Base-by-base conservation (phyloP, 1,284 basidiomycete species). In the Schizophyllum amplum region DNA sequence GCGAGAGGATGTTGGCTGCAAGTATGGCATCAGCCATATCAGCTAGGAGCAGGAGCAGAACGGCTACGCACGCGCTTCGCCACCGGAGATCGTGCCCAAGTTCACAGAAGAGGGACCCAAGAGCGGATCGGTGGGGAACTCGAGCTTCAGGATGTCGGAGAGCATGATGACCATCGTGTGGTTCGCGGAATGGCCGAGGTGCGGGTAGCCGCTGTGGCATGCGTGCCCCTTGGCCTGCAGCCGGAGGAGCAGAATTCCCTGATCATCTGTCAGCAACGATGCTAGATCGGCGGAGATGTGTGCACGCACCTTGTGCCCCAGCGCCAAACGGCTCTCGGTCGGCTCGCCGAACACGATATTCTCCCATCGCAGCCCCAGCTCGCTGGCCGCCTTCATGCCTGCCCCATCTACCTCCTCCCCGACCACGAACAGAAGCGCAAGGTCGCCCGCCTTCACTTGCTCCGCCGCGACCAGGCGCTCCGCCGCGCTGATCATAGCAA, bases 121-220 rank as follows among this genome's bases (percentile, higher is more conserved):
- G 15, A 54, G 24, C 4, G 42, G n/a, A 25, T 57, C 56, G 5
- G 21, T n/a, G 48, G 56, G 56, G 27, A 57, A 46, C 42, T 50
- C 52, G 20, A 57, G 33, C 26, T 54, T 46, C 22, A 57, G 26
- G 23, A 57, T n/a, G 24, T 57, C 42, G 23, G 49, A 27, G 17
- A 57, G 52, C 11, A 54, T 17, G 46, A 47, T 42, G 17, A 57
- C 49, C n/a, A 57, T 26, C 24, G 17, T n/a, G 23, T 57, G 56
- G 52, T 57, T 57, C 13, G 56, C 56, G 6, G 56, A 57, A n/a
- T 22, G 24, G 9, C 56, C 56, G 49, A 57, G 56, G 51, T 57
- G 52, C 21, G 56, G 56, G 51, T 57, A 57, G 47, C 56, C 56
- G 56, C 56, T 57, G 20, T 57, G 56, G 24, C 56, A 57, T 6